Percentiles rank a stretch among this genome's conserved stretches.
Evolutionary conservation across 139 green algal species (phyloP).

Genomic region (Marvania coccoides): DNA sequence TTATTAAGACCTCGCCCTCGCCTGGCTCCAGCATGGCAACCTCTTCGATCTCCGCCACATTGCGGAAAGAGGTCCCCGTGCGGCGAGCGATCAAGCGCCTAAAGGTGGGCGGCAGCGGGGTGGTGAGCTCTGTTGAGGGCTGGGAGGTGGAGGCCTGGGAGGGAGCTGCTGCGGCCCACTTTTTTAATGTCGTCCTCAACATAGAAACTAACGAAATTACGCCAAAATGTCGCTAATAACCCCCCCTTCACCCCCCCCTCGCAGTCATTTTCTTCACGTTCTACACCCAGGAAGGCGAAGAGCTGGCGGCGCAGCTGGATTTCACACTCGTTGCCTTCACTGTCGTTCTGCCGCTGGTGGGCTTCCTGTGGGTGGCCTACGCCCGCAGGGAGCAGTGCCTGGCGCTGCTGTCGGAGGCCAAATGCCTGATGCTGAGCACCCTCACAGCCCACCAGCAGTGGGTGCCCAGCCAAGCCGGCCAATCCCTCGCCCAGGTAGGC

Average conservation of each 20-base stretch:
- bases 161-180: no score
- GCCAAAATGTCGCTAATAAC: no score
- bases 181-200: no score
- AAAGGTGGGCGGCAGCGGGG: constrained; percentile 25
- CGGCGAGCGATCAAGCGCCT: constrained; percentile 30
- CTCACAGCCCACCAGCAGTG: constrained; percentile 35
- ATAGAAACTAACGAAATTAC: no score
- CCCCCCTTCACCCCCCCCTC: not conserved
- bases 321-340: constrained; percentile 30
- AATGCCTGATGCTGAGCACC: constrained; percentile 33
- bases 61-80: constrained; percentile 30
- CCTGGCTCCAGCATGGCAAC: constrained; percentile 12
- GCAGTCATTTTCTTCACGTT: constrained; percentile 41
- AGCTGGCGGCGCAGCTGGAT: constrained; percentile 23
- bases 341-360: constrained; percentile 26
- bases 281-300: not conserved
- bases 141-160: no score
- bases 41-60: constrained; percentile 30
- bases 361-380: constrained; percentile 34
- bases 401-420: constrained; percentile 31
- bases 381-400: constrained; percentile 28
- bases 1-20: constrained; percentile 22
- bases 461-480: no score
- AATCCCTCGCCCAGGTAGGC: no score
- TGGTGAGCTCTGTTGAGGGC: no score